Conservation (phyloP, 805 yeast species). For the Diddensiella transvaalensis region DNA sequence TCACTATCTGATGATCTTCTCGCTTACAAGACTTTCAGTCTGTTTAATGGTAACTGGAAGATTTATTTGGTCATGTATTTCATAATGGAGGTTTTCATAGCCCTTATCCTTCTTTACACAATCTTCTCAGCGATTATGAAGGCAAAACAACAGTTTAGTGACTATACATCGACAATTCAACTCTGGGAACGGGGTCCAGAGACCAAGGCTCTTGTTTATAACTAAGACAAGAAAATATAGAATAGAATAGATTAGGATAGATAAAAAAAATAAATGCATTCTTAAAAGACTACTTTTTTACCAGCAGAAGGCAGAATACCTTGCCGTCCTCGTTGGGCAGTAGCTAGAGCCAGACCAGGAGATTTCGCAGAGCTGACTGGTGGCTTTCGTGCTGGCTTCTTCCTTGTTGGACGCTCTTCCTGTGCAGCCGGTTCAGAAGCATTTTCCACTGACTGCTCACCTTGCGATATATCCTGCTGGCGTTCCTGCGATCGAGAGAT, state of each 20-base stretch:
- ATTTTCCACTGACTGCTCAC: neutral
- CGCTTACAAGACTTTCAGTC: conserved; percentile 11
- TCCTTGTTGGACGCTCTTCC: conserved; percentile 5
- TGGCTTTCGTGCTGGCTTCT: neutral
- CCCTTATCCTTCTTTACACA: conserved; percentile 35
- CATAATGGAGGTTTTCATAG: conserved; percentile 74
- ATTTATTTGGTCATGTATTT: conserved; percentile 74
- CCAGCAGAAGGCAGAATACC: conserved; percentile 90
- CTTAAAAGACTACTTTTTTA: conserved; percentile 35
- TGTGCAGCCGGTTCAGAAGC: conserved; percentile 15
- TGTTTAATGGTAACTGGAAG: conserved; percentile 38
- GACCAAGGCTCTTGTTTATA: neutral
- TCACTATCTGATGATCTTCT: conserved; percentile 6
- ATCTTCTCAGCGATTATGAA: neutral
- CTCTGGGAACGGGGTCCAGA: no score
- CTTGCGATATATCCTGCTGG: no score
- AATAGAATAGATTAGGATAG: neutral
- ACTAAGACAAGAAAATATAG: neutral
- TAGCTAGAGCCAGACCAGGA: conserved; percentile 80
- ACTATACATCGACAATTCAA: no score
- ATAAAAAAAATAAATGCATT: neutral
- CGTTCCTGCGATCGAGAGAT: neutral
- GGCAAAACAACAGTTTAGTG: no score
- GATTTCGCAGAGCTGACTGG: conserved; percentile 23
- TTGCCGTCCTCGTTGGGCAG: conserved; percentile 83